phyloP scores from a whole-genome alignment of 495 filamentous ascomycete genomes.

The Lasiosphaeria miniovina region DNA sequence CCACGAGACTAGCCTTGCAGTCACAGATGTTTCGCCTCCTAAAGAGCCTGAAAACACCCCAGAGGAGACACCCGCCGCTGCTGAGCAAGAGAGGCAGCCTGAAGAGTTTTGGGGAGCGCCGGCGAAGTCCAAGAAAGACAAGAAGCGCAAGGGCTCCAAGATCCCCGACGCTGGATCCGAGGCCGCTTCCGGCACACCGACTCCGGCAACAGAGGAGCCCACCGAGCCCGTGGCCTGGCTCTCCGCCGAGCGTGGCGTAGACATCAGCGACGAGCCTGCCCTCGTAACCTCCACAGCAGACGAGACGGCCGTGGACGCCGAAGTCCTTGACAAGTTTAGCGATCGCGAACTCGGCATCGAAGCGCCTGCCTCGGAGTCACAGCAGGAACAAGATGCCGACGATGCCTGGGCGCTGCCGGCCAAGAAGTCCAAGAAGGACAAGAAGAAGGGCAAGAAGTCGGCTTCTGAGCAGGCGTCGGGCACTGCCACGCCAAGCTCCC shows the following conservation, averaged over 20 bases:
- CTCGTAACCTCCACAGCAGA: neutral
- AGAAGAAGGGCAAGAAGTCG: conserved; percentile 29
- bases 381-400: neutral
- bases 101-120: conserved; percentile 11
- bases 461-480: conserved; percentile 20
- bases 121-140: conserved; percentile 27
- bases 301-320: neutral
- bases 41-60: neutral
- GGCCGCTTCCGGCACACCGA: conserved; percentile 1
- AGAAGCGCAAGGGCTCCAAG: conserved; percentile 11
- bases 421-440: conserved; percentile 37
- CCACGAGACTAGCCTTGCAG: no score
- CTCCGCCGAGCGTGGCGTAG: neutral
- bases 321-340: conserved; percentile 10
- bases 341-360: conserved; percentile 21
- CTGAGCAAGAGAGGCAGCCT: conserved; percentile 22
- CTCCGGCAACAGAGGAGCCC: neutral
- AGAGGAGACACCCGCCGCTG: neutral
- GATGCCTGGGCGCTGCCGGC: conserved; percentile 11
- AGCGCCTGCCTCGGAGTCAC: conserved; percentile 3
- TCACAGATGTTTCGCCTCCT: neutral
- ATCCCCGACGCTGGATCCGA: conserved; percentile 3
- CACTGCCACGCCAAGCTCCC: conserved; percentile 20
- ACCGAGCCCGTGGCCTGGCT: neutral
- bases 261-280: neutral